These are phyloP conservation scores for Astragalus glycyphyllos DNA, from an alignment of 306 rosid species.

Conservation along the genomic window DNA sequence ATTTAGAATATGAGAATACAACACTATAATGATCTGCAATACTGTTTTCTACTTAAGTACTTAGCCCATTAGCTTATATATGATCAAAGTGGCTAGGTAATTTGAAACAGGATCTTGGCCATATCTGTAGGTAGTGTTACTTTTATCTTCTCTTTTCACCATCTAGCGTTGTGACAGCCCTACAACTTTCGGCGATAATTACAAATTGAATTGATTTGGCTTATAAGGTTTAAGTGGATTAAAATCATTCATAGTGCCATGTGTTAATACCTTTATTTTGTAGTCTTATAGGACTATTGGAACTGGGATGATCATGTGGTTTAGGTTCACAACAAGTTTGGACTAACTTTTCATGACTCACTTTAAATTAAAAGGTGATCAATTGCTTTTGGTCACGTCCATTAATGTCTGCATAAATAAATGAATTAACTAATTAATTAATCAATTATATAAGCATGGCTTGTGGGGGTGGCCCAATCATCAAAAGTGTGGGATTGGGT, in stretches of 20 bases:
- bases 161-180: conserved; percentile 23
- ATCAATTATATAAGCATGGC: no score
- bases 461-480: no score
- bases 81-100: conserved; percentile 6
- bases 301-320: conserved; percentile 5
- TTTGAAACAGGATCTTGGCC: conserved; percentile 20
- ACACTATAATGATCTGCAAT: neutral
- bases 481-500: no score
- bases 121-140: neutral
- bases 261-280: conserved; percentile 15
- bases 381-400: no score
- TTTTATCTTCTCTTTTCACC: conserved; percentile 17
- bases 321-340: conserved; percentile 5
- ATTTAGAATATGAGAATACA: neutral
- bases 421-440: no score
- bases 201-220: conserved; percentile 41
- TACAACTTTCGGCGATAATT: conserved; percentile 68
- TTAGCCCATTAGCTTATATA: neutral
- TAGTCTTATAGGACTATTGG: conserved; percentile 2
- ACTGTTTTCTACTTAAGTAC: neutral
- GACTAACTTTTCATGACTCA: conserved; percentile 23
- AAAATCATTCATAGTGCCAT: neutral
- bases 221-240: conserved; percentile 47
- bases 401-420: no score
- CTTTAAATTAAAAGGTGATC: no score